Evolutionary conservation across 345 rosid genomes (phyloP).

Genomic region (Linum tenue): DNA sequence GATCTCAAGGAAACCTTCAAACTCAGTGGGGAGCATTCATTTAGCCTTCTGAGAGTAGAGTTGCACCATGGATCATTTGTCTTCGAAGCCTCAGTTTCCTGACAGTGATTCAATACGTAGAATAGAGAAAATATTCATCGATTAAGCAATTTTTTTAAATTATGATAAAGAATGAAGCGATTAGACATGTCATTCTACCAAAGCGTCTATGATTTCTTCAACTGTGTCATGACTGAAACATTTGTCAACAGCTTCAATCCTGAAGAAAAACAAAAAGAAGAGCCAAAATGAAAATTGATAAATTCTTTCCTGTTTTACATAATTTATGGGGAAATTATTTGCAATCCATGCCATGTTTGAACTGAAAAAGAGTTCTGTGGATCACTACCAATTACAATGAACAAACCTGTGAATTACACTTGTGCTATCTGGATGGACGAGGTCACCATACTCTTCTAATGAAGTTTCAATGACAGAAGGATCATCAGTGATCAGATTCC

Average conservation of each 20-base stretch:
- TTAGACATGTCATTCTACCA: slow-evolving; percentile 36
- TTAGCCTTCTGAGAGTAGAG: slow-evolving; percentile 53
- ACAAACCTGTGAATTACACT: slow-evolving; percentile 71
- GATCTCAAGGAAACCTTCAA: slow-evolving; percentile 89
- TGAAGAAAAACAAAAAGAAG: slow-evolving; percentile 14
- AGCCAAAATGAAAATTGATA: slow-evolving; percentile 1
- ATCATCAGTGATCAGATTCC: slow-evolving; percentile 67
- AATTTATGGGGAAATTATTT: background rate
- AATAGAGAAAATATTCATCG: background rate
- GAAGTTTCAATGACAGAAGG: slow-evolving; percentile 71
- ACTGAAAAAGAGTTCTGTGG: too few relatives aligned
- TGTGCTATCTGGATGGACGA: slow-evolving; percentile 47
- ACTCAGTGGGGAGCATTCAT: slow-evolving; percentile 74
- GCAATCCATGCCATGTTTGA: too few relatives aligned
- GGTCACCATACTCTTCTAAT: slow-evolving; percentile 55
- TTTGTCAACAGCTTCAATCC: slow-evolving; percentile 58
- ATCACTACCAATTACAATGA: background rate
- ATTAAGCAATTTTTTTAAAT: too few relatives aligned
- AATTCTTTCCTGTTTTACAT: background rate
- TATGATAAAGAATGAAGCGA: too few relatives aligned
- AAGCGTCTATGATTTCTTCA: slow-evolving; percentile 73
- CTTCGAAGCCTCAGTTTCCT: slow-evolving; percentile 54
- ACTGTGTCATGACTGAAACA: slow-evolving; percentile 79
- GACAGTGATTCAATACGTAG: slow-evolving; percentile 15
- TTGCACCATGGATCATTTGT: slow-evolving; percentile 61